A percentile compares a stretch with the other conserved stretches of the same genome.
phyloP scores from a whole-genome alignment of 257 asterid genomes.

The Solanum rostratum region DNA sequence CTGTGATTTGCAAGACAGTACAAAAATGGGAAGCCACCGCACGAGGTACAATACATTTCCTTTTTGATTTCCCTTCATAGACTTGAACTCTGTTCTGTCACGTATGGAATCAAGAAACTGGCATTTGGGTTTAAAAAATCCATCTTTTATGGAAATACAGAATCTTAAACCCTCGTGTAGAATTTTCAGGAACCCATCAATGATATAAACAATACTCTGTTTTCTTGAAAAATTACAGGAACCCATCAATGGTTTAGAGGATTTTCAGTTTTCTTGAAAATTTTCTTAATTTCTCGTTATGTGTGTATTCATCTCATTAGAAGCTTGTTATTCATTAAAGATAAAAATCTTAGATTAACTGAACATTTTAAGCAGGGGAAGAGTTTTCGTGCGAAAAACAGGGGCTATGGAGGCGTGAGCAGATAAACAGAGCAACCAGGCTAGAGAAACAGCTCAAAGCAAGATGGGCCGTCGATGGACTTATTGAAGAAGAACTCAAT shows the following conservation, averaged over 20 bases:
- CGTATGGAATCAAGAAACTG: background rate
- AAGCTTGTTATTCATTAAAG: background rate
- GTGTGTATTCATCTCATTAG: background rate
- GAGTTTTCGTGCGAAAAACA: conserved; percentile 32
- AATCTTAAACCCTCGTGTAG: background rate
- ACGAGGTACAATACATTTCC: conserved; percentile 15
- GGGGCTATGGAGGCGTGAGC: conserved; percentile 63
- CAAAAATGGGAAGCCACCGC: conserved; percentile 23
- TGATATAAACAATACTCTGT: too few species aligned
- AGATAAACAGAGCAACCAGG: conserved; percentile 49
- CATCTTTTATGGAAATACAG: background rate
- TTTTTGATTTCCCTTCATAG: too few species aligned
- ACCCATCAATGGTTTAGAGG: background rate
- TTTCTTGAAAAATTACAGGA: too few species aligned
- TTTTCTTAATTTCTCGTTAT: too few species aligned
- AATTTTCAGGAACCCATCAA: too few species aligned
- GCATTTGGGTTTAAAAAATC: background rate
- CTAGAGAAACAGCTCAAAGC: conserved; percentile 65
- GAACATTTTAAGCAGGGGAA: conserved; percentile 20
- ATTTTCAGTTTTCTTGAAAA: background rate
- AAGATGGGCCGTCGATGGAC: conserved; percentile 53
- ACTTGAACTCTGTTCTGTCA: too few species aligned
- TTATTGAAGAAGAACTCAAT: conserved; percentile 48
- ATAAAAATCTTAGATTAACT: background rate
- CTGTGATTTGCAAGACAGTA: conserved; percentile 31